Evolutionary conservation across 805 yeast genomes (phyloP).

Genomic region (Starmerella powellii): DNA sequence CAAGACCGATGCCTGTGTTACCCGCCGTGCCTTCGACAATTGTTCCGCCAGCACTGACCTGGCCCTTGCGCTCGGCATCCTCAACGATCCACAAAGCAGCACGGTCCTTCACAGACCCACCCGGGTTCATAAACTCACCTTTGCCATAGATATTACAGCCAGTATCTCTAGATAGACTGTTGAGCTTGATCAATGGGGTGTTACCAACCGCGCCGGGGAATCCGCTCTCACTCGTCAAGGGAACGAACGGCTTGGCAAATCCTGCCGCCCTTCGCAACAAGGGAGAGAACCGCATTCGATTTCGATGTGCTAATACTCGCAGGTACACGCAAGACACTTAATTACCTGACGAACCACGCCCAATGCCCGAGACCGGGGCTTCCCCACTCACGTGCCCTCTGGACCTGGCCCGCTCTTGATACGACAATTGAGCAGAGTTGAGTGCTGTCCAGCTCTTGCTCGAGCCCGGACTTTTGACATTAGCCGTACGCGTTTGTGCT

Average conservation of each 20-base stretch:
- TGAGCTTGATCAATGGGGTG: conserved; percentile 66
- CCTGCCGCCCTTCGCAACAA: conserved; percentile 11
- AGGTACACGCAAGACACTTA: no score
- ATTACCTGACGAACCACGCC: no score
- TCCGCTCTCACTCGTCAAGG: conserved; percentile 55
- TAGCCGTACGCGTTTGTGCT: no score
- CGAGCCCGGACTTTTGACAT: no score
- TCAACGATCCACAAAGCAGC: conserved; percentile 69
- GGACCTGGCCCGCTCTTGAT: no score
- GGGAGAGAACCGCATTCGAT: conserved; percentile 7
- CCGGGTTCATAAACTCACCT: conserved; percentile 89
- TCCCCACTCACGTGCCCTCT: no score
- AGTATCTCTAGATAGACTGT: conserved; percentile 42
- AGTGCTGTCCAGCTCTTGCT: no score
- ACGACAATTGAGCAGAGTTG: no score
- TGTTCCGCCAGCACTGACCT: conserved; percentile 65
- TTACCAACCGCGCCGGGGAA: conserved; percentile 82
- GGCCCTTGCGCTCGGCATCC: conserved; percentile 57
- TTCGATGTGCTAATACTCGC: no score
- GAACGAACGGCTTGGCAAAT: conserved; percentile 39
- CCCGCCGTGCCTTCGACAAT: conserved; percentile 93
- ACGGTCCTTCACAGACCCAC: conserved; percentile 84
- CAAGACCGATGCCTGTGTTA: conserved; percentile 88
- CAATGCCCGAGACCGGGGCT: no score
- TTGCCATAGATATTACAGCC: conserved; percentile 76